These are phyloP conservation scores for Cucurbita pepo DNA, from an alignment of 306 rosid species.

Conservation along the genomic window DNA sequence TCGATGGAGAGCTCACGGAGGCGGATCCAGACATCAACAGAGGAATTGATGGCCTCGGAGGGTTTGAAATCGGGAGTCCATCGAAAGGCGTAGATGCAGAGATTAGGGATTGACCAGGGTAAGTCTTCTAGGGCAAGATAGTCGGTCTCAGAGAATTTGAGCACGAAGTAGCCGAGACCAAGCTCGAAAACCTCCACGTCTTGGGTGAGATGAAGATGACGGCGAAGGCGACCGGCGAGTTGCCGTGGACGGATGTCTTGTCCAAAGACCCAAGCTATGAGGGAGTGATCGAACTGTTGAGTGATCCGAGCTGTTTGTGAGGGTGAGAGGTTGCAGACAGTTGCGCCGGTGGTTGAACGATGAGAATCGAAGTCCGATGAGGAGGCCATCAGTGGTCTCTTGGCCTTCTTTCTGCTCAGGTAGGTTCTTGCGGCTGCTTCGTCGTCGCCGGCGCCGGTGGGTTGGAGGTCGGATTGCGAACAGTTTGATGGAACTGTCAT, in stretches of 20 bases:
- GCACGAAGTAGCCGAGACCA: not conserved
- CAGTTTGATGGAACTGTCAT: not conserved
- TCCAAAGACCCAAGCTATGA: not conserved
- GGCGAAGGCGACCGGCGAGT: not conserved
- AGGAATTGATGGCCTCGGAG: not conserved
- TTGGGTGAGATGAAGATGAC: not conserved
- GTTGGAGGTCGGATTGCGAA: not conserved
- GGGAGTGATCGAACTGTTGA: not conserved
- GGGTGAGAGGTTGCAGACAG: not conserved
- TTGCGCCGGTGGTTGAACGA: not conserved
- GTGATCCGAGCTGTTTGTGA: not conserved
- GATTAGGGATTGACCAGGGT: constrained; percentile 3
- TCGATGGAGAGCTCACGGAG: not conserved
- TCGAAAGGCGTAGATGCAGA: not conserved
- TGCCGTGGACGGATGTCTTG: not conserved
- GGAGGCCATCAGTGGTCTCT: not conserved
- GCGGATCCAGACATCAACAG: not conserved
- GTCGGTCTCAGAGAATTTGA: not conserved
- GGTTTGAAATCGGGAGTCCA: constrained; percentile 1
- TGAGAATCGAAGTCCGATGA: not conserved
- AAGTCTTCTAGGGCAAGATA: not conserved
- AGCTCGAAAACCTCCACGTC: not conserved
- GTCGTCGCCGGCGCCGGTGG: not conserved
- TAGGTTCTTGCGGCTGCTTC: not conserved
- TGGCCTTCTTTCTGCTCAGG: not conserved